phyloP scores from a whole-genome alignment of 2,329 filamentous ascomycete genomes.

The Epichloe scottii region DNA sequence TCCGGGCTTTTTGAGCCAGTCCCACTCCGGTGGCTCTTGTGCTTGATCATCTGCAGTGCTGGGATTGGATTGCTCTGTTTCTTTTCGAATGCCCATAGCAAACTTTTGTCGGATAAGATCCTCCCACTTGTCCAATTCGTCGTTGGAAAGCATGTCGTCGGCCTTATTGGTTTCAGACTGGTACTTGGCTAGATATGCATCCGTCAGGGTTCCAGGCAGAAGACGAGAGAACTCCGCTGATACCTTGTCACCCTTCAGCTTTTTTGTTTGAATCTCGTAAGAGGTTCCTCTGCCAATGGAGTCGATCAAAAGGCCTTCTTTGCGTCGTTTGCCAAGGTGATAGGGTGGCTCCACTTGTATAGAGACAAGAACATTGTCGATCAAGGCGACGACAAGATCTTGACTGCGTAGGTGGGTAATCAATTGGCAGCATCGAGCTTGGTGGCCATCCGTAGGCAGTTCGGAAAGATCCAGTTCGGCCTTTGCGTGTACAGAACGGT shows the following conservation, averaged over 20 bases:
- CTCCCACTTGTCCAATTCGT: constrained; percentile 38
- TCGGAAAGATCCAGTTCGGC: constrained; percentile 31
- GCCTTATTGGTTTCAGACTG: constrained; percentile 32
- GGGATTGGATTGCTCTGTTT: constrained; percentile 3
- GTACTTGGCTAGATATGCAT: constrained; percentile 34
- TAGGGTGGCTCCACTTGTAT: constrained; percentile 55
- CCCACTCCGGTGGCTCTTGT: constrained; percentile 34
- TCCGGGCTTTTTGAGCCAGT: constrained; percentile 30
- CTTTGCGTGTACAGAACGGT: constrained; percentile 45
- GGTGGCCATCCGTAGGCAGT: constrained; percentile 24
- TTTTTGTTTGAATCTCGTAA: constrained; percentile 24
- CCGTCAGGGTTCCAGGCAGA: constrained; percentile 37
- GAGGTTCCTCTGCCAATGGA: constrained; percentile 54
- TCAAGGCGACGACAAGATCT: constrained; percentile 52
- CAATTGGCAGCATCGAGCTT: constrained; percentile 29
- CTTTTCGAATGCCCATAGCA: constrained; percentile 24
- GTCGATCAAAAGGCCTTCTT: constrained; percentile 56
- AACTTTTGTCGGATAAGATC: constrained; percentile 36
- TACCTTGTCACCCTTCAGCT: constrained; percentile 17
- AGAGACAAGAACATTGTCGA: constrained; percentile 51
- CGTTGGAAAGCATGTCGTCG: constrained; percentile 33
- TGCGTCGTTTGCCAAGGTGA: constrained; percentile 40
- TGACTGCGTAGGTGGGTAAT: constrained; percentile 52
- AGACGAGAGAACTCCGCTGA: constrained; percentile 22
- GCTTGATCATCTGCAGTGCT: constrained; percentile 9